These are phyloP conservation scores for Canavalia gladiata DNA, from an alignment of 306 rosid species.

Conservation along the genomic window DNA sequence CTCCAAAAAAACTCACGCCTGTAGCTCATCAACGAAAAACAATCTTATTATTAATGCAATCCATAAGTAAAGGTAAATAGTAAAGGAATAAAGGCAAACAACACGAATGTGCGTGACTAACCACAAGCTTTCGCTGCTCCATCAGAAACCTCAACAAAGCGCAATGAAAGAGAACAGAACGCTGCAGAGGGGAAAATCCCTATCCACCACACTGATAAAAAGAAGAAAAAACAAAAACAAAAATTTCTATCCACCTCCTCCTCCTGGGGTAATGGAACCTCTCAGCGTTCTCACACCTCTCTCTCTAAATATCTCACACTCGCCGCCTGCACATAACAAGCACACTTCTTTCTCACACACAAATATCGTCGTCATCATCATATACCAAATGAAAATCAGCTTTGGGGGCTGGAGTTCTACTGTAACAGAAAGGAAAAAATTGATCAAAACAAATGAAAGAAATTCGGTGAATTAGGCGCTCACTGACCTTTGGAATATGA, in stretches of 20 bases:
- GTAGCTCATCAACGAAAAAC: background rate
- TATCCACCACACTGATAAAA: conserved; percentile 12
- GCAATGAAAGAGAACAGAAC: conserved; percentile 39
- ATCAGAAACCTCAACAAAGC: conserved; percentile 47
- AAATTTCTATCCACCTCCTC: conserved; percentile 60
- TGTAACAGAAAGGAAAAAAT: conserved; percentile 43
- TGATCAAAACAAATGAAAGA: conserved; percentile 37
- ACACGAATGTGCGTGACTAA: conserved; percentile 47
- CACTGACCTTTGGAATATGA: conserved; percentile 77
- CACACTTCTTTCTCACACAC: conserved; percentile 94
- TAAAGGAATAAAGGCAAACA: background rate
- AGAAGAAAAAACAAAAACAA: background rate
- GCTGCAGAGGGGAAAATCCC: conserved; percentile 56
- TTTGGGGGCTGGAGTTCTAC: conserved; percentile 37
- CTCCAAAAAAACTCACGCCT: background rate
- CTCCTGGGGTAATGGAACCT: conserved; percentile 40
- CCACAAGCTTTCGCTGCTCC: conserved; percentile 98
- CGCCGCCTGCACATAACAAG: conserved; percentile 93
- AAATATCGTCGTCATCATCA: conserved; percentile 53
- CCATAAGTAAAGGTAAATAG: background rate
- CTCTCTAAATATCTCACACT: conserved; percentile 90
- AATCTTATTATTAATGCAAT: background rate
- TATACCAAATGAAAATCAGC: conserved; percentile 74
- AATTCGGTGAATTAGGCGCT: conserved; percentile 54
- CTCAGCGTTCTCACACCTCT: conserved; percentile 70